Evolutionary conservation across 768 basidiomycete genomes (phyloP), one percentile per base, ranked within the genome.

Genomic region (Psilocybe azurescens): DNA sequence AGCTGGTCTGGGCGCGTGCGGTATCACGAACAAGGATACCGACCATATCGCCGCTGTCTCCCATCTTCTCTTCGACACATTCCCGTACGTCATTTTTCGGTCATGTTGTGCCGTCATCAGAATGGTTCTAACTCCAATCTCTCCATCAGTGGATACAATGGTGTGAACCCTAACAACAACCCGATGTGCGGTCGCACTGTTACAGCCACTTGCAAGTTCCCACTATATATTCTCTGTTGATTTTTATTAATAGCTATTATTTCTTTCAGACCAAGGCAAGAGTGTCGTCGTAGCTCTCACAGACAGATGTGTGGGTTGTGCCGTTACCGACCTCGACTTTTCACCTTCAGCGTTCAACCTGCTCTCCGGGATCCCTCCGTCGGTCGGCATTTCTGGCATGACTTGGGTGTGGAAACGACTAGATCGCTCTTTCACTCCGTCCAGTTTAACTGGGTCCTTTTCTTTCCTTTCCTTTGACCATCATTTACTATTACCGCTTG

Each of bases 151-250:
- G 83, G 79, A 9, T 89, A 86, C 70, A 55, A 74, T 16, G 81
- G 83, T 28, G 78, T 53, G 5, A 86, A 94, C 78, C 89, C 92
- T 29, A 94, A 94, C 73, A 69, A 64, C 58, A 93, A 95, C 77
- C 91, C 93, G 36, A 72, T 94, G 58, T 94, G 93, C 71, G 76
- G 76, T 66, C 80, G 74, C 68, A 65, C 75, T 57, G 75, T 90
- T 57, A 69, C 58, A 7, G 79, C 74, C 14, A 69, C 67, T 5
- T 91, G 90, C 90, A 75, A 72, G 60, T 59, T 30, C 51, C 39
- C 16, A 32, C 55, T 56, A 58, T 58, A 59, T 24, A 10, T 4
- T 60, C 18, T 55, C 39, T 49, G 29, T 30, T n/a, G 14, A 10
- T 48, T 61, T 38, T 52, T 58, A 24, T 48, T 59, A 53, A 60